Evolutionary conservation across 1,284 basidiomycete genomes (phyloP), one percentile per base, ranked within the genome.

Genomic region (Pyrrhoderma noxium): DNA sequence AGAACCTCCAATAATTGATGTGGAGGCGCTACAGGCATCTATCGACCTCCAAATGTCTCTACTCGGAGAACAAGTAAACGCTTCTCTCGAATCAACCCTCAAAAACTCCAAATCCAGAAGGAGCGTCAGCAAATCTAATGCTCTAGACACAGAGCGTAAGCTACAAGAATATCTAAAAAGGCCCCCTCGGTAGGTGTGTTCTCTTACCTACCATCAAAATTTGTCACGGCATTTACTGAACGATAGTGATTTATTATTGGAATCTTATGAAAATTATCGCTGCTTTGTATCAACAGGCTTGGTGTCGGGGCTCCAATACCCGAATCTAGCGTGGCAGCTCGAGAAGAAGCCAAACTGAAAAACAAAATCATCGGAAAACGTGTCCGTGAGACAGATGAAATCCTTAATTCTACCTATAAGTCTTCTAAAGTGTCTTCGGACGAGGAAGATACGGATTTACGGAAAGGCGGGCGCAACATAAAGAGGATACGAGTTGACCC

Each of bases 21-120:
- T 71, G 38, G 81, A 85, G 59, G 68, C 74, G 35, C 69, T 89
- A 34, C 85, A 88, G 62, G 84, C 85, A 23, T 80, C 84, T 64
- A 78, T 88, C 52, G 82, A 89, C 65, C 69, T 85, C 60, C 79
- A 85, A n/a, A 76, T 89, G 76, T 79, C 85, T 3, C 78, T 82
- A 63, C 78, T 80, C 1, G 75, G 86, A 57, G 73, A 77, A 60
- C 70, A 89, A 56, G 77, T 86, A 35, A 72, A 82, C 13, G 82
- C 85, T 48, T 89, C 86, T 86, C 71, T 89, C 57, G 75, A 78
- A 59, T 72, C 81, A 18, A 62, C 68, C 5, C 11, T 31, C 27
- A 31, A 31, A 49, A 63, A 64, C 35, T 40, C 38, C 5, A 67
- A 67, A 37, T 59, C 60, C 13, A 60, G 38, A 56, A 37, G 8